Base-by-base conservation (phyloP, 495 filamentous ascomycete genomes). In the Xylaria nigripes region DNA sequence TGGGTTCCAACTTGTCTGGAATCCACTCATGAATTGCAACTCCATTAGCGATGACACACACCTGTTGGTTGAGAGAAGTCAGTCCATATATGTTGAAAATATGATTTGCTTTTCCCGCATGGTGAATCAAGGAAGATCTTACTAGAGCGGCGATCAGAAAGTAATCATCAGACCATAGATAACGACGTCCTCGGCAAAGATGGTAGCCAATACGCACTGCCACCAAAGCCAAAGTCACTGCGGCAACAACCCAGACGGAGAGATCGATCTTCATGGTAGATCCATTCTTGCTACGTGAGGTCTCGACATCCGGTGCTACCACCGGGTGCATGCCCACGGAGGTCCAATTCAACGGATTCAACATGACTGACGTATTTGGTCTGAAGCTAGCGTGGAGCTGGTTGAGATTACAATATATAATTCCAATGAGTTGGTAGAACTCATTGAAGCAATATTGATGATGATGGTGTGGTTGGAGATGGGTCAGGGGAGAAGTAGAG, bases 1-100 rank as follows among this genome's bases (percentile, higher is more conserved):
- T 55, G 22, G 53, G 53, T 34, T 55, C 53, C 1, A 34, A 6
- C 53, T 55, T 55, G 41, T 55, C 21, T 7, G 45, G 53, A 45
- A 55, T 12, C 53, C 53, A 55, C 25, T 44, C 40, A 1, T 7
- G 27, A 13, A 55, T 45, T 6, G 53, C 21, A 7, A 50, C 9
- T 1, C 22, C 46, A 23, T 55, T 55, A 24, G 36, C 46, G 22
- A 55, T 36, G 2, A 55, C 9, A 34, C 32, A 50, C 13, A 50
- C 18, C 52, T 55, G 32, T 1, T 18, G 30, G 12, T 18, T 6
- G 3, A 21, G 4, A 6, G 4, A 7, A 24, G 32, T 36, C 32
- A 29, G 10, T 38, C 32, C 27, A 43, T n/a, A 5, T 15, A 18
- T 1, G 25, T 3, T 27, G n/a, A n/a, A 36, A 18, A 7, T 16